Base-by-base conservation (phyloP, 768 basidiomycete genomes). In the Boletus speciosus region DNA sequence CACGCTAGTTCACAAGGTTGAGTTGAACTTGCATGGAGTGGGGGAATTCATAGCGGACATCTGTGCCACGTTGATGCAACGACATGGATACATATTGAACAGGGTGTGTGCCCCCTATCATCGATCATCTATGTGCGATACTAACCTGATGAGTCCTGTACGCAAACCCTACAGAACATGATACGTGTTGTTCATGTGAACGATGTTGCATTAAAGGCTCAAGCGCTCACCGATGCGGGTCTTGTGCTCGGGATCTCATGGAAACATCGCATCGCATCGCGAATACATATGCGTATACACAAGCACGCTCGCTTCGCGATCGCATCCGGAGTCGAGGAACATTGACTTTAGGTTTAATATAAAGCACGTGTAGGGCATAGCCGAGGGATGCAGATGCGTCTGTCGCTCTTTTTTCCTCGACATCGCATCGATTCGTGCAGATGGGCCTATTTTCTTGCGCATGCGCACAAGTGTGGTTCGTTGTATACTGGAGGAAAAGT, bases 341-440 rank as follows among this genome's bases (percentile, higher is more conserved):
- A 39, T 37, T 37, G 47, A 27, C 23, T 12, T 37, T 54, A 54
- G 53, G 53, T 54, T 54, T 54, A 54, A 54, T 54, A 52, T 16
- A 41, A 29, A 40, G 39, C 55, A 57, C 47, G 47, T 46, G 43
- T 42, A 31, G 25, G 6, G 10, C 34, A 47, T 5, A 37, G 44
- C 51, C 50, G 23, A 47, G 7, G 43, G 11, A 2, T 2, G 14
- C 36, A 51, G 51, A 52, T 10, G 25, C 21, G 23, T n/a, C 49
- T 23, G 9, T 35, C 49, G 16, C 48, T 23, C n/a, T 11, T 7
- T 11, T 3, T 19, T 12, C n/a, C 16, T 5, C 2, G 25, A 21
- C 6, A 8, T n/a, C 14, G 27, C 12, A 34, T n/a, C 31, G 31
- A 32, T 32, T 25, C 4, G 25, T 25, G 5, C 25, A 25, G 25